Percentiles rank a stretch among this genome's conserved stretches.
phyloP scores from a whole-genome alignment of 805 yeast genomes.

The Wickerhamiella shivajii region DNA sequence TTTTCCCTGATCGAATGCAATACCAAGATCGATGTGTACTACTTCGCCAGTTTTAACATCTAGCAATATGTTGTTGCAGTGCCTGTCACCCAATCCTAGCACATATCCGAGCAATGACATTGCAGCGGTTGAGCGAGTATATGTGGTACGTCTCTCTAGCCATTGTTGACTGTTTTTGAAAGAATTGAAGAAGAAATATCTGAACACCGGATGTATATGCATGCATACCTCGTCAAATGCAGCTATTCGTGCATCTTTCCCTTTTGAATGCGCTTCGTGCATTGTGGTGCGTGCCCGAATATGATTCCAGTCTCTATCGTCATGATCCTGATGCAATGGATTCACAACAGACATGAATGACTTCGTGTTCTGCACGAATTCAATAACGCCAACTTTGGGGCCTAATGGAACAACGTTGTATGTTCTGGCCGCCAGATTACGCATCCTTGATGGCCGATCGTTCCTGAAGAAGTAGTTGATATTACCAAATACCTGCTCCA shows the following conservation, averaged over 20 bases:
- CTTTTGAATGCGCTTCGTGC: constrained; percentile 28
- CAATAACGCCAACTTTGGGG: constrained; percentile 74
- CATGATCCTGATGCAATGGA: constrained; percentile 39
- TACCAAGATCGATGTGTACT: constrained; percentile 89
- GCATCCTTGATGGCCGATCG: constrained; percentile 40
- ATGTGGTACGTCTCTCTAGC: constrained; percentile 50
- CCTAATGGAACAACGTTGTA: constrained; percentile 87
- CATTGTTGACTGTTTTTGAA: constrained; percentile 58
- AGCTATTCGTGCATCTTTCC: constrained; percentile 17
- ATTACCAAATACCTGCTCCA: constrained; percentile 91
- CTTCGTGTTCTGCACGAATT: constrained; percentile 66
- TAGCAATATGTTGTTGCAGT: constrained; percentile 76
- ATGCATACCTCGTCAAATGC: constrained; percentile 33
- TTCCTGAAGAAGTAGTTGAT: constrained; percentile 51
- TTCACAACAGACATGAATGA: constrained; percentile 56
- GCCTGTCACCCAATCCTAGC: constrained; percentile 90
- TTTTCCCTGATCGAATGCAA: constrained; percentile 90
- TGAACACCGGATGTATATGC: constrained; percentile 50
- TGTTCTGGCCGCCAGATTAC: constrained; percentile 57
- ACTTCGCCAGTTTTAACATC: constrained; percentile 80
- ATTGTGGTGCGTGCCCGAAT: constrained; percentile 42
- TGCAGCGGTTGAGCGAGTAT: constrained; percentile 68
- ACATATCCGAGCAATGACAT: constrained; percentile 78
- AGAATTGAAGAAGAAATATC: constrained; percentile 52
- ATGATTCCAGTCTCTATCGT: constrained; percentile 32